phyloP scores from a whole-genome alignment of 2,329 filamentous ascomycete genomes.

The Verruconis gallopava region DNA sequence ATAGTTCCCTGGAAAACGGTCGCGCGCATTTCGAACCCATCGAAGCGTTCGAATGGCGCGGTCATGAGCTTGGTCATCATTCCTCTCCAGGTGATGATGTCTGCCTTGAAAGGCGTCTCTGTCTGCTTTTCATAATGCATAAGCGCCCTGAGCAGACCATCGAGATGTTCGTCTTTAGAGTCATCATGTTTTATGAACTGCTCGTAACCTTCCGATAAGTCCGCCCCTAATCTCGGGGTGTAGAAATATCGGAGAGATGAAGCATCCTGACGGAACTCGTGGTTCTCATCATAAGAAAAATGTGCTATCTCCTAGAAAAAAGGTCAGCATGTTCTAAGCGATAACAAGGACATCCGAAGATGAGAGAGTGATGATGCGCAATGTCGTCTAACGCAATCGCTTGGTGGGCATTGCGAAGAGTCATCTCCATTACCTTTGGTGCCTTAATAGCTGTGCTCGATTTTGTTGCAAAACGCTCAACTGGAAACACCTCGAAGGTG shows the following conservation, averaged over 20 bases:
- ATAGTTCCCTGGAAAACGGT: constrained; percentile 75
- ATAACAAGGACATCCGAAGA: too few species aligned
- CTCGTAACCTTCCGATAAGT: constrained; percentile 71
- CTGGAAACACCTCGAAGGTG: neutral
- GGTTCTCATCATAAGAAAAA: constrained; percentile 86
- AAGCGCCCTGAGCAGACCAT: constrained; percentile 67
- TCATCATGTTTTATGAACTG: constrained; percentile 75
- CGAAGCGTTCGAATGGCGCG: constrained; percentile 66
- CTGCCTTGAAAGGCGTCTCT: constrained; percentile 54
- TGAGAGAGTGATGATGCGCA: too few species aligned
- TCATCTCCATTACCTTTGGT: too few species aligned
- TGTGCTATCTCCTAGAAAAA: constrained; percentile 79
- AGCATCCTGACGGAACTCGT: constrained; percentile 61
- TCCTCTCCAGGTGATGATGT: constrained; percentile 85
- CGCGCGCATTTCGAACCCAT: constrained; percentile 93
- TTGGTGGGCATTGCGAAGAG: too few species aligned
- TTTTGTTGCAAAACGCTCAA: neutral
- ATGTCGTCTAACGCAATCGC: too few species aligned
- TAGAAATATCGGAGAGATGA: constrained; percentile 84
- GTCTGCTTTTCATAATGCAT: constrained; percentile 57
- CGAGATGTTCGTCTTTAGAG: constrained; percentile 71
- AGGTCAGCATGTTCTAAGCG: too few species aligned
- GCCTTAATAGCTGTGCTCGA: neutral
- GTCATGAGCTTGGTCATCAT: constrained; percentile 99
- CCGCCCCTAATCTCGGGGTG: constrained; percentile 53